Conservation (phyloP, 208 protist genomes). For the Acanthamoeba royreba region DNA sequence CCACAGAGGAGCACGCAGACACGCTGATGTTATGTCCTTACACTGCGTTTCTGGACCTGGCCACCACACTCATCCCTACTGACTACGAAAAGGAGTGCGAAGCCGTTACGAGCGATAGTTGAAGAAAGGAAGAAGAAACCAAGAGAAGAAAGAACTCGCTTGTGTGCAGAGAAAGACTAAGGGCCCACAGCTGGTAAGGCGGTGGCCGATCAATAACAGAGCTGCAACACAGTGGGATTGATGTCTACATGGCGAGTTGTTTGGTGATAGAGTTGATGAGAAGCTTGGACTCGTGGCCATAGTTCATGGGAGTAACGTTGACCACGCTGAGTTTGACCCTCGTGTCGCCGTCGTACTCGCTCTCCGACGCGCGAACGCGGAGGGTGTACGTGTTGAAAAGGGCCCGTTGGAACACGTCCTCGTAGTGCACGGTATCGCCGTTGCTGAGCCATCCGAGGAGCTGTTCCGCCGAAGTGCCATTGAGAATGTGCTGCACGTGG, state of each 20-base stretch:
- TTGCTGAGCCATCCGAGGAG: neutral
- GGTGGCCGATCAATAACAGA: neutral
- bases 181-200: neutral
- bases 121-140: neutral
- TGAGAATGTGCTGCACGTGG: neutral
- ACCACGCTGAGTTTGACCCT: constrained; percentile 54
- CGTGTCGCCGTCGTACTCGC: constrained; percentile 46
- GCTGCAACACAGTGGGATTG: too few relatives aligned
- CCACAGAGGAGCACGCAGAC: neutral
- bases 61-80: neutral
- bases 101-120: neutral
- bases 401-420: constrained; percentile 41
- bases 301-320: constrained; percentile 51
- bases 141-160: too few relatives aligned
- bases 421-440: neutral
- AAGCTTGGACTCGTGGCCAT: neutral
- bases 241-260: neutral
- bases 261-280: constrained; percentile 21
- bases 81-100: neutral
- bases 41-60: neutral
- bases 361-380: constrained; percentile 25
- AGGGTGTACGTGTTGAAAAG: constrained; percentile 50
- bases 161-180: neutral
- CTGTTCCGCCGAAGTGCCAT: neutral
- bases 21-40: neutral